Base-by-base conservation (phyloP, 2,329 filamentous ascomycete genomes). In the Cyclaneusma minus region DNA sequence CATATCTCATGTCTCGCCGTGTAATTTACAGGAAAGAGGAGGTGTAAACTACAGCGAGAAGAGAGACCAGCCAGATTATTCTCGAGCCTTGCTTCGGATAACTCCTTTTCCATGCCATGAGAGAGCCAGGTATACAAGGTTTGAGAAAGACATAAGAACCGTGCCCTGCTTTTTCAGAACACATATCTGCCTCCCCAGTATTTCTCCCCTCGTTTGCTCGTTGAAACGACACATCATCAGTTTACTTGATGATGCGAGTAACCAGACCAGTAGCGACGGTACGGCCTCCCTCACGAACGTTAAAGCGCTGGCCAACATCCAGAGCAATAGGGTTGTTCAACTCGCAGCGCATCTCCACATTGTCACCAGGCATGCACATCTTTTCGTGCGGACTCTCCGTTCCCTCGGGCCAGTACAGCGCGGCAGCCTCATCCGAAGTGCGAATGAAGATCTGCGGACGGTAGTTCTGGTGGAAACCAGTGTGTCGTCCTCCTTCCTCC, bases 341-440 rank as follows among this genome's bases (percentile, higher is more conserved):
- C 45, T 77, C 71, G 52, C 84, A 79, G 38, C 89, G 62, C 85
- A 98, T 94, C 67, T 98, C 89, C 41, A 93, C 73, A 58, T 98
- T 98, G 69, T 98, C 89, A 55, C 89, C 89, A 27, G 89, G 89
- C 84, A 93, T 91, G 56, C 94, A 76, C 63, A 84, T 79, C 66
- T 82, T 85, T 54, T 59, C 60, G 37, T 64, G 51, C 33, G 65
- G 56, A 43, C 87, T 76, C 53, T 77, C 74, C 35, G 67, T 77
- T 35, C 78, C 80, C 45, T 89, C 85, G 29, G 85, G 83, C 76
- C 87, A 94, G 51, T 64, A 72, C 44, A 98, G 69, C 31, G 76
- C 64, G 47, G 80, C 77, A 13, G 63, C 65, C 64, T 79, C 70
- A 61, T 83, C 81, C 39, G 87, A 82, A 40, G 89, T 95, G 49